Percentiles rank a stretch among this genome's conserved stretches.
These are phyloP conservation scores for Colletotrichum zoysiae DNA, from an alignment of 2,329 filamentous ascomycete genomes.

Conservation along the genomic window DNA sequence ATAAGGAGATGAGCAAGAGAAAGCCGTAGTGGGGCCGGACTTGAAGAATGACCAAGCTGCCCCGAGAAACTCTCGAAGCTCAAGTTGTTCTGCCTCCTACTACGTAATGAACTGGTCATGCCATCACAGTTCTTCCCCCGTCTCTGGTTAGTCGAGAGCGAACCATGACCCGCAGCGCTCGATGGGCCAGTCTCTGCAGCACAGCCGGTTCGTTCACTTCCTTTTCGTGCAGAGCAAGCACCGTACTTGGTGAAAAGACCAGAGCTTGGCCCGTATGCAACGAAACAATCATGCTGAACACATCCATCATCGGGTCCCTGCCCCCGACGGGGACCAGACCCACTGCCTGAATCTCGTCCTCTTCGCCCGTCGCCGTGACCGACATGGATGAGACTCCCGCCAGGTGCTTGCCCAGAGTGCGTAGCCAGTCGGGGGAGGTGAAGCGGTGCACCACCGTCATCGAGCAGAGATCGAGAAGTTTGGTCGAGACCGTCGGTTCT, in stretches of 20 bases:
- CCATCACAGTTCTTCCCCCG: conserved; percentile 60
- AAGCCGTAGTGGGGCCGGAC: too few species aligned
- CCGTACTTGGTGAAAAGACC: conserved; percentile 60
- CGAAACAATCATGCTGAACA: conserved; percentile 58
- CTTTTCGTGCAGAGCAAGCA: conserved; percentile 37
- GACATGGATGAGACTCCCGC: conserved; percentile 46
- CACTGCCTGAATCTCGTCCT: too few species aligned
- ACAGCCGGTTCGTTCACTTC: neutral
- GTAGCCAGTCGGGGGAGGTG: conserved; percentile 56
- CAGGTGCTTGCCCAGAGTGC: conserved; percentile 47
- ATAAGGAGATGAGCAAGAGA: too few species aligned
- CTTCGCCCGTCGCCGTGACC: too few species aligned
- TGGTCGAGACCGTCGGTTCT: conserved; percentile 78
- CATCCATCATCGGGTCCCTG: conserved; percentile 46
- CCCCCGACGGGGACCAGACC: neutral
- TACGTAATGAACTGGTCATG: too few species aligned
- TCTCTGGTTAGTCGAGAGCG: conserved; percentile 58
- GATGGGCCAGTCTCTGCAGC: conserved; percentile 51
- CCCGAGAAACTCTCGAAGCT: too few species aligned
- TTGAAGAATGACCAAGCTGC: too few species aligned
- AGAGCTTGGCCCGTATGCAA: conserved; percentile 60
- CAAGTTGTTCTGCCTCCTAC: too few species aligned
- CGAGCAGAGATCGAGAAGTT: conserved; percentile 78
- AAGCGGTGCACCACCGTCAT: conserved; percentile 80
- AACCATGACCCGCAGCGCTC: conserved; percentile 56